Evolutionary conservation across 257 asterid genomes (phyloP).

Genomic region (Solanum pimpinellifolium): DNA sequence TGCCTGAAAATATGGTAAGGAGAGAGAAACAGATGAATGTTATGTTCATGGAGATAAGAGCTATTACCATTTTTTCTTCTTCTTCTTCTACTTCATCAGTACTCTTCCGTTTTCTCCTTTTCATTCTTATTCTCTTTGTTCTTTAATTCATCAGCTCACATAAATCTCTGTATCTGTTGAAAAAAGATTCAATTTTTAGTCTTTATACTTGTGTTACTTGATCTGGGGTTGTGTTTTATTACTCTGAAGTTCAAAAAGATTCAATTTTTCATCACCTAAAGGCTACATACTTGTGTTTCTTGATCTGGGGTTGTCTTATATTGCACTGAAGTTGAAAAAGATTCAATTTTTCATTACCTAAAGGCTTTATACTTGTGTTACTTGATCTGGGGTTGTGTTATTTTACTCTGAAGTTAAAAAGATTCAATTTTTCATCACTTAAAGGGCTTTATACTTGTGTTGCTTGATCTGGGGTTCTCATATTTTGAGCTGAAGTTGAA

Average conservation of each 20-base stretch:
- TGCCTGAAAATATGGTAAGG: slow-evolving; percentile 32
- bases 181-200: not conserved
- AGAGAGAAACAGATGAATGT: slow-evolving; percentile 30
- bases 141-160: slow-evolving; percentile 17
- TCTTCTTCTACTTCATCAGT: slow-evolving; percentile 21
- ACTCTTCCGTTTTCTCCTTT: slow-evolving; percentile 68
- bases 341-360: slow-evolving; percentile 7
- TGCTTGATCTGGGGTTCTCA: slow-evolving; percentile 33
- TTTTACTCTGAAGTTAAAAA: not conserved
- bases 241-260: not conserved
- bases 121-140: slow-evolving; percentile 71
- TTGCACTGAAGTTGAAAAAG: slow-evolving; percentile 3
- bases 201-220: too few relatives aligned
- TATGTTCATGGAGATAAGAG: slow-evolving; percentile 67
- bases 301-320: slow-evolving; percentile 32
- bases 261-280: slow-evolving; percentile 10
- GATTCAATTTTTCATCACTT: slow-evolving; percentile 16
- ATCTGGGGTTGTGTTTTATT: too few relatives aligned
- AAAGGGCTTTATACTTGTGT: slow-evolving; percentile 7
- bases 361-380: slow-evolving; percentile 4
- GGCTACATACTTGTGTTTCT: slow-evolving; percentile 7
- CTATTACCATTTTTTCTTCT: slow-evolving; percentile 15
- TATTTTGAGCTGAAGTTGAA: slow-evolving; percentile 7
- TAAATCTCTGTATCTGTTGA: not conserved
- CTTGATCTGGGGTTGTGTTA: not conserved